Evolutionary conservation across 805 yeast species (phyloP).

Genomic region (Yamadazyma endophytica): DNA sequence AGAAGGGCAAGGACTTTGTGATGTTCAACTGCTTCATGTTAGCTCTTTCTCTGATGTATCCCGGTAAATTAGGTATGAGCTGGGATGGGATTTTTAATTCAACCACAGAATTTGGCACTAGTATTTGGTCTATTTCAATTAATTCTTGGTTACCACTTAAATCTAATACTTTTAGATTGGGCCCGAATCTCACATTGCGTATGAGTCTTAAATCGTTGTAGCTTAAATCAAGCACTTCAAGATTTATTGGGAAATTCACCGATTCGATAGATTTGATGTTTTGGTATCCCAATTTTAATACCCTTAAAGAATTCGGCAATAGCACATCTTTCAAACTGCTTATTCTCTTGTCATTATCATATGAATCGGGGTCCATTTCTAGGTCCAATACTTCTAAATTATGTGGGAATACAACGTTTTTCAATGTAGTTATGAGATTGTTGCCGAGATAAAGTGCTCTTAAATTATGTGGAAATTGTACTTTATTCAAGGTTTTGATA

Average conservation of each 20-base stretch:
- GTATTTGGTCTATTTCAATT: slow-evolving; percentile 30
- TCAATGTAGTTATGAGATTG: slow-evolving; percentile 40
- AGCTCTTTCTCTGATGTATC: slow-evolving; percentile 35
- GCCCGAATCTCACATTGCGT: slow-evolving; percentile 34
- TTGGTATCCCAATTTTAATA: slow-evolving; percentile 36
- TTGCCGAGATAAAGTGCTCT: slow-evolving; percentile 37
- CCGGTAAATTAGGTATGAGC: slow-evolving; percentile 31
- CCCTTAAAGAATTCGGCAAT: slow-evolving; percentile 31
- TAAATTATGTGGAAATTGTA: slow-evolving; percentile 32
- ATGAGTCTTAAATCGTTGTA: slow-evolving; percentile 37
- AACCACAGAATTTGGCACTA: slow-evolving; percentile 34
- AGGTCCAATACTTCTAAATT: slow-evolving; percentile 36
- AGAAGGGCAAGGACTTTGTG: slow-evolving; percentile 24
- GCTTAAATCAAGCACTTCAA: slow-evolving; percentile 29
- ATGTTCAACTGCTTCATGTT: slow-evolving; percentile 29
- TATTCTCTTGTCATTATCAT: slow-evolving; percentile 39
- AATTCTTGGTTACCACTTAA: slow-evolving; percentile 41
- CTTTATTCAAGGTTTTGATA: slow-evolving; percentile 42
- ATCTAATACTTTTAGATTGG: slow-evolving; percentile 28
- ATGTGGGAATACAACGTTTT: slow-evolving; percentile 38
- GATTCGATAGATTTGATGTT: slow-evolving; percentile 34
- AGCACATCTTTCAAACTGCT: slow-evolving; percentile 39
- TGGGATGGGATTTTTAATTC: slow-evolving; percentile 34
- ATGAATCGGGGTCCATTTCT: slow-evolving; percentile 38
- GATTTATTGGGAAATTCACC: slow-evolving; percentile 32